phyloP scores from a whole-genome alignment of 73 alveolate species.

The Breviolum minutum region DNA sequence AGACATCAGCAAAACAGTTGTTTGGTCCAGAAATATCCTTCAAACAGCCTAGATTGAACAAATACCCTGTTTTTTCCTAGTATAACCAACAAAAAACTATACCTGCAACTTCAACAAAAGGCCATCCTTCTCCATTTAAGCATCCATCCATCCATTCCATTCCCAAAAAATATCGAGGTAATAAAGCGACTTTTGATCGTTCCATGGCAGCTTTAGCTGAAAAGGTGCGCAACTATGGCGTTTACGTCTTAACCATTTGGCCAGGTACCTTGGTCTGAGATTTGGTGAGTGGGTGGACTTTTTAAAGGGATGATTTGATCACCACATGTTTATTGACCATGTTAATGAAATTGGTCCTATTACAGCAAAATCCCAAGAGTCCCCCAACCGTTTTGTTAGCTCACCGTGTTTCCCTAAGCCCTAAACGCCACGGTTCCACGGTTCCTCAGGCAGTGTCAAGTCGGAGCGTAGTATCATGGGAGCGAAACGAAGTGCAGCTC shows the following conservation, averaged over 20 bases:
- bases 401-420: background rate
- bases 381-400: background rate
- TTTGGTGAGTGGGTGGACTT: background rate
- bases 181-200: slow-evolving; percentile 89
- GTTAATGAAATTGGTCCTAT: too few relatives aligned
- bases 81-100: too few relatives aligned
- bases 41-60: too few relatives aligned
- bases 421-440: background rate
- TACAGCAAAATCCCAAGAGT: background rate
- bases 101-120: background rate
- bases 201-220: slow-evolving; percentile 83
- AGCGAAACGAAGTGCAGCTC: slow-evolving; percentile 41
- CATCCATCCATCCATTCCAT: background rate
- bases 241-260: slow-evolving; percentile 62
- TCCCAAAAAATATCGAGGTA: slow-evolving; percentile 40
- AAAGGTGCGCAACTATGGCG: slow-evolving; percentile 67
- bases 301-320: too few relatives aligned
- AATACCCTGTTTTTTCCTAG: too few relatives aligned
- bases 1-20: too few relatives aligned
- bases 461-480: slow-evolving; percentile 92
- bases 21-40: too few relatives aligned
- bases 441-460: slow-evolving; percentile 40
- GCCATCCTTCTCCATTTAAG: background rate
- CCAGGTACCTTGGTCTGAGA: slow-evolving; percentile 26
- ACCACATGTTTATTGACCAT: too few relatives aligned